Conservation (phyloP, 345 rosid species). For the Boechera divaricarpa region DNA sequence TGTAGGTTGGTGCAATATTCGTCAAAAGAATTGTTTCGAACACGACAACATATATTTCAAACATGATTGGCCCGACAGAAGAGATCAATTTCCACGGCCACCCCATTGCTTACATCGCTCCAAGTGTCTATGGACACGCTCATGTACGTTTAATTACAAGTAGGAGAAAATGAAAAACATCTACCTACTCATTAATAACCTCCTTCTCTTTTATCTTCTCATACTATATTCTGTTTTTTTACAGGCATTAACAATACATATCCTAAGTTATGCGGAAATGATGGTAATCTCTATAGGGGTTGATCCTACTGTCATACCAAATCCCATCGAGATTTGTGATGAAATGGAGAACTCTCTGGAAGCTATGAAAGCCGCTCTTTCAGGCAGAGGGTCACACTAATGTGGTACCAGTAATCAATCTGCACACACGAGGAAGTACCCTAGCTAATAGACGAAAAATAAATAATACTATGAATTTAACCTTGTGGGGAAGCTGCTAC, state of each 20-base stretch:
- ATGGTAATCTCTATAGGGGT: slow-evolving; percentile 62
- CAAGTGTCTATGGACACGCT: slow-evolving; percentile 60
- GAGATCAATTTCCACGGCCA: slow-evolving; percentile 61
- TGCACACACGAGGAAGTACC: too few species aligned
- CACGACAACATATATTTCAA: slow-evolving; percentile 56
- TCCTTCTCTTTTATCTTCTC: not conserved
- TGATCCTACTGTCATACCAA: slow-evolving; percentile 61
- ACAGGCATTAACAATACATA: slow-evolving; percentile 74
- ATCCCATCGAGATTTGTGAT: slow-evolving; percentile 62
- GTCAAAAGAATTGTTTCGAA: slow-evolving; percentile 39
- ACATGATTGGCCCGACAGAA: slow-evolving; percentile 57
- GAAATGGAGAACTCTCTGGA: slow-evolving; percentile 59
- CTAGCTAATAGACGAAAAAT: too few species aligned
- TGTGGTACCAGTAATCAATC: not conserved
- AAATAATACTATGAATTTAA: too few species aligned
- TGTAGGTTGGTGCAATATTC: slow-evolving; percentile 47
- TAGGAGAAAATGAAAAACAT: not conserved
- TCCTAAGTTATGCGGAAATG: slow-evolving; percentile 64
- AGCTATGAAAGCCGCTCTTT: slow-evolving; percentile 48
- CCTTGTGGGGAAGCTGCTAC: too few species aligned
- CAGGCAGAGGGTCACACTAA: slow-evolving; percentile 12
- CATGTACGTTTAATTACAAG: slow-evolving; percentile 44
- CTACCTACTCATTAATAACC: not conserved
- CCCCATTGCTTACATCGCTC: slow-evolving; percentile 59
- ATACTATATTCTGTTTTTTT: not conserved